Evolutionary conservation across 139 green algal genomes (phyloP).

Genomic region (Coelastrella sp.): DNA sequence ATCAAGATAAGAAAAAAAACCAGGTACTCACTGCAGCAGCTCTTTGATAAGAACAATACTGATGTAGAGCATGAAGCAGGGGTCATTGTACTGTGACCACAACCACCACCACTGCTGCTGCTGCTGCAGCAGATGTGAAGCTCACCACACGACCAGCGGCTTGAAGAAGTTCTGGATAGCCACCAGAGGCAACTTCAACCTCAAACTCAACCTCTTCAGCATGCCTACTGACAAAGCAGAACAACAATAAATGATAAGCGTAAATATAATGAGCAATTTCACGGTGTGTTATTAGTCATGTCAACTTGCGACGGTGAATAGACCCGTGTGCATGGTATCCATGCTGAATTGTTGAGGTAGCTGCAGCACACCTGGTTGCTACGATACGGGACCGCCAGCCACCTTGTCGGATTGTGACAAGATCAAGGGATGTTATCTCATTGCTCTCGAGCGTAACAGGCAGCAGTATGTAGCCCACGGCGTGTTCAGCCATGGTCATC

Average conservation of each 20-base stretch:
- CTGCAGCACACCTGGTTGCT: neutral
- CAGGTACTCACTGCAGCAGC: too few species aligned
- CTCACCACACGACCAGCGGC: constrained; percentile 26
- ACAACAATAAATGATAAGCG: too few species aligned
- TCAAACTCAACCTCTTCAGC: neutral
- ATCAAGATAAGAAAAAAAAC: too few species aligned
- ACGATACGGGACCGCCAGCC: neutral
- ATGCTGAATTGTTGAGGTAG: neutral
- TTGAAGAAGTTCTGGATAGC: constrained; percentile 13
- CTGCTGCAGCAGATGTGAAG: neutral
- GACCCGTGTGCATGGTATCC: neutral
- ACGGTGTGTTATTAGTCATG: too few species aligned
- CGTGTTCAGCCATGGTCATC: constrained; percentile 7
- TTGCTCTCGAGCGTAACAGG: neutral
- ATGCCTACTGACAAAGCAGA: too few species aligned
- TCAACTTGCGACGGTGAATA: too few species aligned
- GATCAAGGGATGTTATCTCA: neutral
- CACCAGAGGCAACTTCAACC: neutral
- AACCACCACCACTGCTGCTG: too few species aligned
- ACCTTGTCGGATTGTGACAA: neutral
- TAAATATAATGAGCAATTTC: too few species aligned
- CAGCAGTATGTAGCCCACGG: constrained; percentile 21
- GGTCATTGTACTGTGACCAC: too few species aligned
- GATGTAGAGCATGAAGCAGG: too few species aligned
- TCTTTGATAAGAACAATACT: too few species aligned